Conservation (phyloP, 176 grass and related monocot genomes). For the sorghum (Sorghum bicolor) region Sorghum_bicolor_NCBIv3 NC_012873.2:65874501-65875000, state of each 20-base stretch:
- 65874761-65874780: slow-evolving; percentile 41
- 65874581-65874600: neutral
- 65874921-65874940: slow-evolving; percentile 61
- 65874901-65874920: slow-evolving; percentile 80
- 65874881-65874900: slow-evolving; percentile 69
- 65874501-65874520: neutral
- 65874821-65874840: slow-evolving; percentile 43
- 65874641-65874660: neutral
- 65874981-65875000: slow-evolving; percentile 19
- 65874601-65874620: neutral
- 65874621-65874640: neutral
- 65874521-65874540: neutral
- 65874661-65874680: slow-evolving; percentile 87
- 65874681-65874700: slow-evolving; percentile 83
- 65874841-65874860: slow-evolving; percentile 38
- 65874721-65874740: slow-evolving; percentile 80
- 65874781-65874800: slow-evolving; percentile 6
- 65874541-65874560: neutral
- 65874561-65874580: neutral
- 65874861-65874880: slow-evolving; percentile 60
- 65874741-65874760: slow-evolving; percentile 94
- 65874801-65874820: neutral
- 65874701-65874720: slow-evolving; percentile 71
- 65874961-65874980: slow-evolving; percentile 72
- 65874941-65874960: slow-evolving; percentile 76